Base-by-base conservation (phyloP, 1,139 yeast genomes). In the Suhomyces panamericanus region DNA sequence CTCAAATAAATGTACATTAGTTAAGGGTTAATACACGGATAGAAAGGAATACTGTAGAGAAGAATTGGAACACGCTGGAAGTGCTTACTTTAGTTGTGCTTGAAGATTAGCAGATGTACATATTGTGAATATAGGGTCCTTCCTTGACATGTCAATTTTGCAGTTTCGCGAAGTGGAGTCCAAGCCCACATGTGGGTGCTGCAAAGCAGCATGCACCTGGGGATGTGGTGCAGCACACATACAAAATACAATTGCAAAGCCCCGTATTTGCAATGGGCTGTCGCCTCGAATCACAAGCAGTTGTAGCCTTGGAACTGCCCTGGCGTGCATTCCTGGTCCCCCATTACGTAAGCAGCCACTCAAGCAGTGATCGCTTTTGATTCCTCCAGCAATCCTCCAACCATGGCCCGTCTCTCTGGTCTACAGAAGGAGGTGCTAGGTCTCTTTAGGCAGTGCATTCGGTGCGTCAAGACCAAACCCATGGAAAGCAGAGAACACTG, bases 371-470 rank as follows among this genome's bases (percentile, higher is more conserved):
- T 26, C 29, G 29, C n/a, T 26, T 41, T 43, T 30, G 26, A 24
- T 35, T 8, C 36, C n/a, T 22, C 13, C 22, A 38, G 35, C 28
- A 34, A 22, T 22, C 7, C 39, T 8, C 29, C 29, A n/a, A 50
- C 32, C 31, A 69, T 67, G 73, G 71, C 75, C 39, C 64, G 75
- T 47, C 64, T 80, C 26, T 81, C 86, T 26, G 88, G 87, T 3
- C 59, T 83, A 20, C 87, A 83, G 54, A 75, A 73, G 50, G 86
- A 83, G 56, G 91, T 85, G 2, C 64, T 85, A 10, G 78, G 75
- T 48, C 67, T 85, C 14, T 86, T 85, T 63, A 71, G 89, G 48
- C 63, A 63, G 33, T 81, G 87, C 56, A 60, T 84, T 2, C 63
- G 90, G 46, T 63, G 74, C 4, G 75, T 81, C 2, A 68, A 74